Percentiles rank a stretch among this genome's conserved stretches.
Conservation (phyloP, 352 stramenopile genomes). For the Pythium folliculosum region DNA sequence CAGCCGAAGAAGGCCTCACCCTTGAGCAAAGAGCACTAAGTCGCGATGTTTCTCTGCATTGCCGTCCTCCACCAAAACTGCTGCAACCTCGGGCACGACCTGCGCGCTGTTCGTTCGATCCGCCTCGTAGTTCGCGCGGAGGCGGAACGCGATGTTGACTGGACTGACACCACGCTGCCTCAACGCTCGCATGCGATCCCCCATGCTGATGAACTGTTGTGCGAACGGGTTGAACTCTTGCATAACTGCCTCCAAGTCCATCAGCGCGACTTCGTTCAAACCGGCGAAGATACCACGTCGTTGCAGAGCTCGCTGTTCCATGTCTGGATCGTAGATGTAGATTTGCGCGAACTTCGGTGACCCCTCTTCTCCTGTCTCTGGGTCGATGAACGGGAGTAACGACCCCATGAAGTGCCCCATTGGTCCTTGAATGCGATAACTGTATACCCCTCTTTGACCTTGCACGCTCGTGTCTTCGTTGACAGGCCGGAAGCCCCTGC, state of each 20-base stretch:
- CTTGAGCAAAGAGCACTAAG: slow-evolving; percentile 3
- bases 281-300: not conserved
- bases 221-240: slow-evolving; percentile 13
- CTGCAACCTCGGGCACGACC: slow-evolving; percentile 6
- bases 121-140: not conserved
- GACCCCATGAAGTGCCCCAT: slow-evolving; percentile 15
- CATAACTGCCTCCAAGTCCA: slow-evolving; percentile 19
- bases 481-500: not conserved
- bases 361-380: not conserved
- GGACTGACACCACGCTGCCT: not conserved
- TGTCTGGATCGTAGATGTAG: slow-evolving; percentile 14
- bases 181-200: not conserved
- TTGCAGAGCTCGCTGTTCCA: not conserved
- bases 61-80: slow-evolving; percentile 8
- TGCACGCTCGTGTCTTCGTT: slow-evolving; percentile 2
- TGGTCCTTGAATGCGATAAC: slow-evolving; percentile 4
- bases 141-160: slow-evolving; percentile 2
- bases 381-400: slow-evolving; percentile 2
- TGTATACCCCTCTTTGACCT: slow-evolving; percentile 3
- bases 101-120: slow-evolving; percentile 3
- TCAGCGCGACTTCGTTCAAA: not conserved
- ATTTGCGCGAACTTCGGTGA: slow-evolving; percentile 15
- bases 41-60: slow-evolving; percentile 14
- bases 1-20: not conserved
- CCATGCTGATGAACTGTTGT: slow-evolving; percentile 9